Percentiles rank a stretch among this genome's conserved stretches.
These are phyloP conservation scores for Mucor velutinosus DNA, from an alignment of 371 early-diverging fungal genomes.

Conservation along the genomic window DNA sequence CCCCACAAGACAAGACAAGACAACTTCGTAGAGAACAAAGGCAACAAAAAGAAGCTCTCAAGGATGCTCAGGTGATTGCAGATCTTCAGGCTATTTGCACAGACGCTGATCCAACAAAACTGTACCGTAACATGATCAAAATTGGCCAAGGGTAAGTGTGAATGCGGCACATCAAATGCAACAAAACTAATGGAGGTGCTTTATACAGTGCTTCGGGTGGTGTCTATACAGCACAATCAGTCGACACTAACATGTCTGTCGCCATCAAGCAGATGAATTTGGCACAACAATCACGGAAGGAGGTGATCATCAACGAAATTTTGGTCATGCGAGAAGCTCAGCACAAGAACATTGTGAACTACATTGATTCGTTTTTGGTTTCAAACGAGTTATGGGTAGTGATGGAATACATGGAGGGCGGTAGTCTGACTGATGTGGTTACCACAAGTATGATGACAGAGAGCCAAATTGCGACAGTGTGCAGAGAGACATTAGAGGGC, in stretches of 20 bases:
- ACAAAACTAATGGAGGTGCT: background rate
- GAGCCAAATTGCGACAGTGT: slow-evolving; percentile 84
- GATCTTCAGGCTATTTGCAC: slow-evolving; percentile 87
- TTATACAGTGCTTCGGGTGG: slow-evolving; percentile 52
- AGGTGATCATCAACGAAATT: slow-evolving; percentile 90
- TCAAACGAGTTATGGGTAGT: slow-evolving; percentile 81
- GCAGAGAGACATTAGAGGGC: slow-evolving; percentile 64
- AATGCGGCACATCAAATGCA: too few relatives aligned
- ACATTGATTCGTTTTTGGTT: slow-evolving; percentile 79
- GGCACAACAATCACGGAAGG: slow-evolving; percentile 86
- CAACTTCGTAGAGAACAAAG: slow-evolving; percentile 27
- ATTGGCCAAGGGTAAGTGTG: slow-evolving; percentile 70
- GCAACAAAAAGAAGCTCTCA: slow-evolving; percentile 25
- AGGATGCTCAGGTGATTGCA: slow-evolving; percentile 76
- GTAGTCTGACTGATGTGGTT: slow-evolving; percentile 81
- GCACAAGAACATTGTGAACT: slow-evolving; percentile 89
- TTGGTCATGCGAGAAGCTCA: slow-evolving; percentile 76
- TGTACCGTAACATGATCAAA: slow-evolving; percentile 62
- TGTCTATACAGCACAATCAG: slow-evolving; percentile 78
- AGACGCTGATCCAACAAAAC: slow-evolving; percentile 81
- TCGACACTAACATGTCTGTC: slow-evolving; percentile 61
- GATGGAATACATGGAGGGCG: slow-evolving; percentile 96
- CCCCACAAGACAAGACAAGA: slow-evolving; percentile 19
- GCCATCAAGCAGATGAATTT: slow-evolving; percentile 92
- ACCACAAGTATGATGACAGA: slow-evolving; percentile 87